Evolutionary conservation across 768 basidiomycete species (phyloP), one percentile per base, ranked within the genome.

Genomic region (Coprinopsis marcescibilis): DNA sequence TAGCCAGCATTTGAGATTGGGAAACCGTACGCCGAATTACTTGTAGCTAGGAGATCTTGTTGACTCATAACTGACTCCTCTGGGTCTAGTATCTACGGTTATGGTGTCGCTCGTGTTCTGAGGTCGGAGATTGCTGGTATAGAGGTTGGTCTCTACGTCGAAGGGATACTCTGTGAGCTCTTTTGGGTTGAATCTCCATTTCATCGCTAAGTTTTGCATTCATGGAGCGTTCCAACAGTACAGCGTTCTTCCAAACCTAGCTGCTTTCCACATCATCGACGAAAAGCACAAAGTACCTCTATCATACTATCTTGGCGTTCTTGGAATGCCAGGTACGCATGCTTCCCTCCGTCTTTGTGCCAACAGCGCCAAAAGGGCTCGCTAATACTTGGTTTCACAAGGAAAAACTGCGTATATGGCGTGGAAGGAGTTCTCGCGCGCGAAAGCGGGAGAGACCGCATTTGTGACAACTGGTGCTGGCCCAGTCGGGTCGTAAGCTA

Each of bases 291-390:
- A 67, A 4, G 57, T 80, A 2, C 76, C 77, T 0, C 78, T 73
- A 75, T 65, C 69, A 0, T 61, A 61, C 0, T 77, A 71, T 52
- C 55, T 77, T 23, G 78, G 80, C 14, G 70, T 72, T 1, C 64
- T 68, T 10, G 80, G 80, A 12, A 79, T 79, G 75, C 70, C 77
- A 62, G 68, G 73, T 73, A n/a, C n/a, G n/a, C n/a, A n/a, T n/a
- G n/a, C n/a, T n/a, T n/a, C n/a, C n/a, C n/a, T n/a, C n/a, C n/a
- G n/a, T n/a, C n/a, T 37, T 6, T n/a, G n/a, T n/a, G n/a, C n/a
- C n/a, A n/a, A n/a, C n/a, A n/a, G n/a, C n/a, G n/a, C n/a, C n/a
- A n/a, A n/a, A n/a, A n/a, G n/a, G n/a, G n/a, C 11, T 6, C 15
- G 30, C 4, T 1, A 14, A 15, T 27, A 10, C 26, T 5, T 19